Evolutionary conservation across 495 filamentous ascomycete species (phyloP).

Genomic region (Platismatia glauca): DNA sequence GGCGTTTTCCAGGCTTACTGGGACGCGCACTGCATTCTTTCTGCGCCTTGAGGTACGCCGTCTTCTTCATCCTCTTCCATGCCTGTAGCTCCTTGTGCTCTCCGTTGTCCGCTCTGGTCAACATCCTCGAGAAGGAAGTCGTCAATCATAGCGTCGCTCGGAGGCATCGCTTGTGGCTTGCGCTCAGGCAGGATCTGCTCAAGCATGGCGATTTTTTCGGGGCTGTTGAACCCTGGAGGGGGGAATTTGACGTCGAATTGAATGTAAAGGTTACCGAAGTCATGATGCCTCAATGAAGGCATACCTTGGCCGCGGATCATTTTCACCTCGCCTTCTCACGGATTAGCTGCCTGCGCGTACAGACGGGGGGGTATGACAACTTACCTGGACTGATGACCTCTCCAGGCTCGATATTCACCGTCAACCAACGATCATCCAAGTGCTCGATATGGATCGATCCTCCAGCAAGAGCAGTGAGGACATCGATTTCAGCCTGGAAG

Average conservation of each 20-base stretch:
- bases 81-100: constrained; percentile 58
- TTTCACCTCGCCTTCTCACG: constrained; percentile 67
- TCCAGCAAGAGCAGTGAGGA: constrained; percentile 89
- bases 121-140: constrained; percentile 77
- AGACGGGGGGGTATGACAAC: constrained; percentile 25
- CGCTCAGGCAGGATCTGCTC: constrained; percentile 75
- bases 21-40: constrained; percentile 94
- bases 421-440: constrained; percentile 93
- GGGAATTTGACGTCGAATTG: constrained; percentile 98
- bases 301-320: constrained; percentile 96
- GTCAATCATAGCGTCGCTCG: constrained; percentile 78
- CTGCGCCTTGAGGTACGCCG: constrained; percentile 63
- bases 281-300: constrained; percentile 93
- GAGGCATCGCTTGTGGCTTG: constrained; percentile 48
- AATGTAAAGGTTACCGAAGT: constrained; percentile 93
- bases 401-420: constrained; percentile 78
- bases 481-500: constrained; percentile 90
- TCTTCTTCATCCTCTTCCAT: constrained; percentile 79
- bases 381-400: constrained; percentile 91
- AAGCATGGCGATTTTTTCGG: constrained; percentile 48
- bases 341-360: constrained; percentile 19
- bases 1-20: constrained; percentile 53
- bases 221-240: constrained; percentile 40
- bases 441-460: constrained; percentile 88
- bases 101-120: constrained; percentile 60